Percentiles rank a stretch among this genome's conserved stretches.
These are phyloP conservation scores for Botrytis hyacinthi DNA, from an alignment of 2,329 filamentous ascomycete genomes.

Conservation along the genomic window DNA sequence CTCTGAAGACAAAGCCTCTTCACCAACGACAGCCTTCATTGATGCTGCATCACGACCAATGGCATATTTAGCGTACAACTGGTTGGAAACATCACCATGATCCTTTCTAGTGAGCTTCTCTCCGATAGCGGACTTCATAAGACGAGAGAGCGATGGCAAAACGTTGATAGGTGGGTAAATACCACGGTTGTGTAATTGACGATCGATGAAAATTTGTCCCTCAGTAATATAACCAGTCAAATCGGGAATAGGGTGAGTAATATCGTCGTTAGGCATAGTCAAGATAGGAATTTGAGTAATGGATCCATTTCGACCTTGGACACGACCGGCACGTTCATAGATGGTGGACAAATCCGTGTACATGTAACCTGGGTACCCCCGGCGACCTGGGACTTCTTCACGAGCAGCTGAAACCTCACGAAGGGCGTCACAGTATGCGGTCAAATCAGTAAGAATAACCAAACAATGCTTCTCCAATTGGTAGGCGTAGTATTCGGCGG, in stretches of 20 bases:
- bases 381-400: slow-evolving; percentile 98
- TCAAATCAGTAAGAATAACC: slow-evolving; percentile 96
- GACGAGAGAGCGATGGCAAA: slow-evolving; percentile 91
- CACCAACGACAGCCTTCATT: slow-evolving; percentile 99
- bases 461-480: slow-evolving; percentile 99
- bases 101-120: slow-evolving; percentile 96
- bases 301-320: slow-evolving; percentile 92
- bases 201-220: slow-evolving; percentile 97
- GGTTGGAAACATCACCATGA: slow-evolving; percentile 97
- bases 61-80: slow-evolving; percentile 99
- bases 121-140: slow-evolving; percentile 99
- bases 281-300: slow-evolving; percentile 99
- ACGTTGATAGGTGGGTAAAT: slow-evolving; percentile 99
- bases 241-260: slow-evolving; percentile 98
- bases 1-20: slow-evolving; percentile 91
- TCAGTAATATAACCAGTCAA: slow-evolving; percentile 99
- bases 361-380: slow-evolving; percentile 99
- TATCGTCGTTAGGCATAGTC: slow-evolving; percentile 99
- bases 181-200: slow-evolving; percentile 90
- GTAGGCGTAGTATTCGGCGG: slow-evolving; percentile 99
- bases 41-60: slow-evolving; percentile 96
- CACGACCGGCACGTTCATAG: slow-evolving; percentile 98
- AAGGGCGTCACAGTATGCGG: slow-evolving; percentile 96
- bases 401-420: slow-evolving; percentile 97
- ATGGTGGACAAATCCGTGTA: slow-evolving; percentile 99